Evolutionary conservation across 208 protist species (phyloP).

Genomic region (Endotrypanum monterogeii): DNA sequence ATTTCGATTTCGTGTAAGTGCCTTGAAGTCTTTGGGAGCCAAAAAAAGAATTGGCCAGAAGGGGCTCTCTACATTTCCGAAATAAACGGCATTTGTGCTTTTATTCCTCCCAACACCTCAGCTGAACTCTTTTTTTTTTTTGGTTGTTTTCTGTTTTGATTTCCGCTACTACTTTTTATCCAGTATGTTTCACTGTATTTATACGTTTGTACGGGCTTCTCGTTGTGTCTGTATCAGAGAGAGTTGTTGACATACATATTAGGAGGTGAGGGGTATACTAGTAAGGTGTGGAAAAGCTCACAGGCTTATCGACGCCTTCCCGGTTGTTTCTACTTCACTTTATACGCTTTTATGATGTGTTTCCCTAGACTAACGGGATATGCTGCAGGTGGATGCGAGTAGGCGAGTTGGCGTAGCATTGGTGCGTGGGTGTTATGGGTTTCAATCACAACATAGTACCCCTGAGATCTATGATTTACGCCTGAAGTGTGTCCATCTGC

Average conservation of each 20-base stretch:
- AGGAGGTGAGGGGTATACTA: too few species aligned
- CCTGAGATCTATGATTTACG: not conserved
- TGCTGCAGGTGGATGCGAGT: not conserved
- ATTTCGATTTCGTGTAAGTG: constrained; percentile 30
- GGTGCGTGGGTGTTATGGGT: not conserved
- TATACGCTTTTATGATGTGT: not conserved
- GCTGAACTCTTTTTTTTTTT: too few species aligned
- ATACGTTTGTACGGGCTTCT: not conserved
- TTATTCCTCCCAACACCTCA: not conserved
- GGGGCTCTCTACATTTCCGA: not conserved
- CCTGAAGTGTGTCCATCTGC: not conserved
- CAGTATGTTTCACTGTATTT: not conserved
- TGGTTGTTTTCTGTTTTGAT: too few species aligned
- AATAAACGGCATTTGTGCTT: not conserved
- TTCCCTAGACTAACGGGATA: not conserved
- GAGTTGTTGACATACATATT: not conserved
- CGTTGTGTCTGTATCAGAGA: not conserved
- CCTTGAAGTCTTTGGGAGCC: too few species aligned
- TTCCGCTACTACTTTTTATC: not conserved
- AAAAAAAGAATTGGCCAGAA: not conserved
- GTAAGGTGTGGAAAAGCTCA: not conserved
- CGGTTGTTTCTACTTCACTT: not conserved
- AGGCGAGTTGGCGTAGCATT: not conserved
- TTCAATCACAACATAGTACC: not conserved
- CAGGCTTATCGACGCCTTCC: not conserved